Evolutionary conservation across 495 filamentous ascomycete species (phyloP).

Genomic region (Neurospora sp.): DNA sequence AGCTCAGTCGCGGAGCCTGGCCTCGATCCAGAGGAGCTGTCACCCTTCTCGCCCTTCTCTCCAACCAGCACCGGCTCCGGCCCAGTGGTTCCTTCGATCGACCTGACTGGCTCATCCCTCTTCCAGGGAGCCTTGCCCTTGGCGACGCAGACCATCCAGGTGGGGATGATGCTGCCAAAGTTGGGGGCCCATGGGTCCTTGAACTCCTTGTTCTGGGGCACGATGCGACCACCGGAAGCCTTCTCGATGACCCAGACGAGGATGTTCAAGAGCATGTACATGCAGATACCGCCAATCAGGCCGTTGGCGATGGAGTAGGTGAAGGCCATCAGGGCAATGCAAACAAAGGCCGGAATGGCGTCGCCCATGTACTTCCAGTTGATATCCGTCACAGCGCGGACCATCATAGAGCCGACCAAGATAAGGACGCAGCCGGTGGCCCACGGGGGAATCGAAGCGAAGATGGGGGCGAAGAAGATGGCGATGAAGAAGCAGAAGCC

Average conservation of each 20-base stretch:
- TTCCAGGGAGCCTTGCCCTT: constrained; percentile 41
- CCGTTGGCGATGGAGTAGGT: constrained; percentile 73
- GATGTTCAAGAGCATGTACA: constrained; percentile 60
- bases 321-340: constrained; percentile 77
- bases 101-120: background rate
- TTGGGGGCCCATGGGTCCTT: constrained; percentile 69
- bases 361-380: constrained; percentile 77
- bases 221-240: constrained; percentile 53
- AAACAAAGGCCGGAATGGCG: constrained; percentile 68
- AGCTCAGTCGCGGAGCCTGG: background rate
- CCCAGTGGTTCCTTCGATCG: background rate
- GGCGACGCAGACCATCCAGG: constrained; percentile 51
- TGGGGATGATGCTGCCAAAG: constrained; percentile 56
- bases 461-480: constrained; percentile 79
- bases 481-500: constrained; percentile 77
- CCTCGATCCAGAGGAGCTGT: background rate
- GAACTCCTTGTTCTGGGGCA: constrained; percentile 58
- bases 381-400: constrained; percentile 60
- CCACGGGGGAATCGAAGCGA: constrained; percentile 75
- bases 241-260: constrained; percentile 54
- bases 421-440: constrained; percentile 75
- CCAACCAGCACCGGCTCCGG: background rate
- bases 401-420: constrained; percentile 75
- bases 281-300: constrained; percentile 62
- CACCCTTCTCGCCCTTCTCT: background rate